Evolutionary conservation across 192 early-diverging fungal genomes (phyloP).

Genomic region (Phlyctochytrium arcticum): DNA sequence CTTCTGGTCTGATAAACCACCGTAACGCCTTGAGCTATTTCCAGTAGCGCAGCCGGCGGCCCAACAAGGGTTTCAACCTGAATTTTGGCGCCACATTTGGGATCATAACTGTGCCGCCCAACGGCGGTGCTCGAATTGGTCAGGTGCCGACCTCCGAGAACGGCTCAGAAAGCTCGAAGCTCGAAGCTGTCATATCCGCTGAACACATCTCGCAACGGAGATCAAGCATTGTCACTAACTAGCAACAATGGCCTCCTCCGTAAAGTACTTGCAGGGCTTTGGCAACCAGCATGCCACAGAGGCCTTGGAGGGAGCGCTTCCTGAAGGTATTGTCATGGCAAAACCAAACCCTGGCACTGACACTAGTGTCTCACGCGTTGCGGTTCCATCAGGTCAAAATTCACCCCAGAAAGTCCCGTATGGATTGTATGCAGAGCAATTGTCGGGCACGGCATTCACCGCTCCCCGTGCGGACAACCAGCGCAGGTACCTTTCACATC

Average conservation of each 20-base stretch:
- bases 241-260: neutral
- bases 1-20: too few relatives aligned
- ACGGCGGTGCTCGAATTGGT: too few relatives aligned
- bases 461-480: slow-evolving; percentile 75
- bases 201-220: too few relatives aligned
- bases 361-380: neutral
- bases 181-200: neutral
- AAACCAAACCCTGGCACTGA: neutral
- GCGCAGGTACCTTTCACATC: slow-evolving; percentile 46
- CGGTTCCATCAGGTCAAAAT: slow-evolving; percentile 67
- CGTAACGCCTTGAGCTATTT: too few relatives aligned
- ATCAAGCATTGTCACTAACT: too few relatives aligned
- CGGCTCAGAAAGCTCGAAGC: neutral
- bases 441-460: slow-evolving; percentile 86
- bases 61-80: too few relatives aligned
- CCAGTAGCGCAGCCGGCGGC: too few relatives aligned
- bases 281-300: slow-evolving; percentile 86
- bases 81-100: too few relatives aligned
- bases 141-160: too few relatives aligned
- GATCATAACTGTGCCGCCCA: too few relatives aligned
- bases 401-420: slow-evolving; percentile 87
- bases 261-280: slow-evolving; percentile 73
- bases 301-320: slow-evolving; percentile 75
- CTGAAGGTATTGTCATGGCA: slow-evolving; percentile 53
- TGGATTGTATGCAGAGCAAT: slow-evolving; percentile 90